Evolutionary conservation across 768 basidiomycete species (phyloP).

Genomic region (Termitomyces bulborhizus): DNA sequence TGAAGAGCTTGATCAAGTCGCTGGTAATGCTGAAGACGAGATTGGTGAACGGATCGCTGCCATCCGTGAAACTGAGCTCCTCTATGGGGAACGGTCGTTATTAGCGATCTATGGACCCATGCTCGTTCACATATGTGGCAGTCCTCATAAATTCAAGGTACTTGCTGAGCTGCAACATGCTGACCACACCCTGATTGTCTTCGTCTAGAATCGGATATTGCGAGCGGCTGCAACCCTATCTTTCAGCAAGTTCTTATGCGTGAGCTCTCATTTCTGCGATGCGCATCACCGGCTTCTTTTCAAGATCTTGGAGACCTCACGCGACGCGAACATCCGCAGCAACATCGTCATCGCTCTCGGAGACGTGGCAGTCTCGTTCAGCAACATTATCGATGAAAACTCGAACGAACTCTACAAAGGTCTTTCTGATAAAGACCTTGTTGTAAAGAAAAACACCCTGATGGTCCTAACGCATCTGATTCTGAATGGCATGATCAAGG

Average conservation of each 20-base stretch:
- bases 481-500: constrained; percentile 98
- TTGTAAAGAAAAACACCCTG: constrained; percentile 98
- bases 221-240: constrained; percentile 84
- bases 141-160: constrained; percentile 89
- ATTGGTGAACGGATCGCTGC: constrained; percentile 88
- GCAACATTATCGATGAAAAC: constrained; percentile 95
- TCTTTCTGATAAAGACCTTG: constrained; percentile 76
- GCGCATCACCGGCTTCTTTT: constrained; percentile 83
- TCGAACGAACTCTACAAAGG: constrained; percentile 94
- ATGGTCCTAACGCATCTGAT: constrained; percentile 98
- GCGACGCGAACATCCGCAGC: constrained; percentile 83
- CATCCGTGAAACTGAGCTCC: constrained; percentile 80
- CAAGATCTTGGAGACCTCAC: constrained; percentile 89
- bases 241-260: constrained; percentile 94
- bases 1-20: constrained; percentile 88
- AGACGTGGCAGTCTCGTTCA: constrained; percentile 98
- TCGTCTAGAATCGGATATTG: constrained; percentile 69
- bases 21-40: constrained; percentile 96
- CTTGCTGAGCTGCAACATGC: constrained; percentile 10
- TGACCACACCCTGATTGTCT: constrained; percentile 1
- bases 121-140: constrained; percentile 85
- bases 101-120: constrained; percentile 85
- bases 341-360: constrained; percentile 98
- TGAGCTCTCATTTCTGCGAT: constrained; percentile 93
- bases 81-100: constrained; percentile 79